These are phyloP conservation scores for Mortierella sp. DNA, from an alignment of 371 early-diverging fungal genomes.

Conservation along the genomic window DNA sequence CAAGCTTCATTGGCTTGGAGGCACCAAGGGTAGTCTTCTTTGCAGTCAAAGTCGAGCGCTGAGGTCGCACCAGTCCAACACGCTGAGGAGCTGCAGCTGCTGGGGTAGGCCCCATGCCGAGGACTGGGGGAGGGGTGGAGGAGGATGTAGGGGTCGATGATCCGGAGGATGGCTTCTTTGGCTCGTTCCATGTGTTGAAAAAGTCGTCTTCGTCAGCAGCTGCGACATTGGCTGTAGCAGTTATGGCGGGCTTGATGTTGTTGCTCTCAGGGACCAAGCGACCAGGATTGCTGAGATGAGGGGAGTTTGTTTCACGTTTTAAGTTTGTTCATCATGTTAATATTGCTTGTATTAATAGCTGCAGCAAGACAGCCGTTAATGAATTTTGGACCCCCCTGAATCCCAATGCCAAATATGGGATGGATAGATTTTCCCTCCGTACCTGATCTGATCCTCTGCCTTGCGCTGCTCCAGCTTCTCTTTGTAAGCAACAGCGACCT, in stretches of 20 bases:
- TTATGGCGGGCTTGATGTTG: constrained; percentile 8
- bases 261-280: constrained; percentile 33
- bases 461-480: constrained; percentile 80
- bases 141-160: constrained; percentile 52
- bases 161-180: constrained; percentile 49
- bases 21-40: constrained; percentile 58
- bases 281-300: constrained; percentile 37
- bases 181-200: constrained; percentile 56
- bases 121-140: constrained; percentile 40
- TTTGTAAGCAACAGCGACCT: constrained; percentile 86
- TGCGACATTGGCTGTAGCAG: constrained; percentile 3
- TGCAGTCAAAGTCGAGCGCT: constrained; percentile 52
- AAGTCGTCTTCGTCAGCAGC: constrained; percentile 49
- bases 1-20: constrained; percentile 79
- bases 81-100: constrained; percentile 33
- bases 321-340: no score
- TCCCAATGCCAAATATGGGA: neutral
- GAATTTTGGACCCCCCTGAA: neutral
- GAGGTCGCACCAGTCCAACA: constrained; percentile 51
- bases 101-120: constrained; percentile 27
- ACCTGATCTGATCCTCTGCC: constrained; percentile 79
- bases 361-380: constrained; percentile 24
- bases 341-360: no score
- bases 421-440: constrained; percentile 79
- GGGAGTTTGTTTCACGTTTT: no score